Evolutionary conservation across 148 eudicot genomes (phyloP).

Genomic region (Vaccinium macrocarpon): DNA sequence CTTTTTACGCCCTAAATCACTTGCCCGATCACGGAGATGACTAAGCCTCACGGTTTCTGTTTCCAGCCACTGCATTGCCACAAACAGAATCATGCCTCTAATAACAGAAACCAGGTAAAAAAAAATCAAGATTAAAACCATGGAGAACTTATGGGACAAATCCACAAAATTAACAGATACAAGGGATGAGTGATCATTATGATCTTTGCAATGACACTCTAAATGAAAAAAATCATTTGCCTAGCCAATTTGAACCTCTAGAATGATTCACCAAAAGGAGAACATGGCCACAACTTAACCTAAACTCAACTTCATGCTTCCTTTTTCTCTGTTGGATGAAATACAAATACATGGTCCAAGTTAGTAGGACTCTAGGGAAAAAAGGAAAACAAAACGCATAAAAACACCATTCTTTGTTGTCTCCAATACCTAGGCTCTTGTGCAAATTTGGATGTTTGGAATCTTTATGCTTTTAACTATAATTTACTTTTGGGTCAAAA

Average conservation of each 20-base stretch:
- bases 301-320: conserved; percentile 2
- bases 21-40: conserved; percentile 98
- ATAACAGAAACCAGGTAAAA: conserved; percentile 3
- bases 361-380: neutral
- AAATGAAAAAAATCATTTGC: neutral
- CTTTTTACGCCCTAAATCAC: conserved; percentile 83
- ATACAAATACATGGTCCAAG: neutral
- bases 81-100: conserved; percentile 12
- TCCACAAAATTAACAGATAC: neutral
- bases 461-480: neutral
- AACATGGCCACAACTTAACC: neutral
- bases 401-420: neutral
- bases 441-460: conserved; percentile 2
- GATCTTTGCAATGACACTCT: neutral
- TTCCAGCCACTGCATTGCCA: conserved; percentile 81
- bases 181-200: neutral
- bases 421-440: neutral
- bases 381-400: neutral
- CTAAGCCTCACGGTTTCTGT: conserved; percentile 66
- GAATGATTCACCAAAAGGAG: neutral
- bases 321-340: neutral
- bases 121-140: neutral
- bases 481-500: neutral
- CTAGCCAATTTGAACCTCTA: neutral
- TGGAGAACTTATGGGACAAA: neutral